Evolutionary conservation across 495 filamentous ascomycete genomes (phyloP), one percentile per base, ranked within the genome.

Genomic region (Aspergillus affinis): DNA sequence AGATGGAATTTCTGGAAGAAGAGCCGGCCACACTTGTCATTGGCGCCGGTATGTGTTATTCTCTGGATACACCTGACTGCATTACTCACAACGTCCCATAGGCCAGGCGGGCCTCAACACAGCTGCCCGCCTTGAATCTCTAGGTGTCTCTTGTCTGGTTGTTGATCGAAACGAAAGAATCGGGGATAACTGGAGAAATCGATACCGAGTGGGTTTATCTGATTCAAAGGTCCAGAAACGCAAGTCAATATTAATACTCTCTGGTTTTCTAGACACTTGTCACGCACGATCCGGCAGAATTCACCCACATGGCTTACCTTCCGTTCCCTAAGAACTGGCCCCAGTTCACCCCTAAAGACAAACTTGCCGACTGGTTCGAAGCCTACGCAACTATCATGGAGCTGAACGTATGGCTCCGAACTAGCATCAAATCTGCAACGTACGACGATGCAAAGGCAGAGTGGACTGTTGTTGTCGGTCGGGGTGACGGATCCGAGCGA

Each of bases 161-260:
- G 80, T 92, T 50, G 90, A 93, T 63, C 76, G 75, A 48, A 85
- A 88, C 61, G 79, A 82, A 32, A 70, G 84, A 1, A 74, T 92
- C 7, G 90, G 90, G 9, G 90, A 91, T 64, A 91, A 88, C 66
- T 93, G 90, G 90, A 79, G 89, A 18, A 87, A 87, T 23, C 78
- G 90, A 49, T 82, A 82, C 57, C 69, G 75, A 18, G 75, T 77
- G 51, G 48, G 67, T 62, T 23, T n/a, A 21, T 18, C 13, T 30
- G 3, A 1, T 21, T 23, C 20, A 18, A 6, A 15, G 36, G 48
- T n/a, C 46, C 12, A 18, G 41, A 48, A 30, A 41, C 20, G 2
- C 0, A 12, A 19, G 3, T 21, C 36, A 4, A 5, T 17, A 4
- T 23, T 29, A 29, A 54, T 36, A 18, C 46, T 21, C 9, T 46